Evolutionary conservation across 306 rosid species (phyloP), one percentile per base, ranked within the genome.

Genomic region (Pyrus bretschneideri): DNA sequence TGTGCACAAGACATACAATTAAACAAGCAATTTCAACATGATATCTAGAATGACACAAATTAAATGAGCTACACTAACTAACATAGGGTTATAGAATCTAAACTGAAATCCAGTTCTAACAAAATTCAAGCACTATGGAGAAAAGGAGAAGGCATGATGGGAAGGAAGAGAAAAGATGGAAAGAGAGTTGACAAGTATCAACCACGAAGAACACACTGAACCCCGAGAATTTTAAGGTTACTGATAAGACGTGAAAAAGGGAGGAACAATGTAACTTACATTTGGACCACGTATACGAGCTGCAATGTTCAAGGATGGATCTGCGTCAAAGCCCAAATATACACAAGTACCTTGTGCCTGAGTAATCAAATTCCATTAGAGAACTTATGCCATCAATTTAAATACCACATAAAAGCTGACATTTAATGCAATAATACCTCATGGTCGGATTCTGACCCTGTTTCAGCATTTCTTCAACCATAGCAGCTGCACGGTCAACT

Each of bases 241-340:
- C 29, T 54, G 54, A 23, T 60, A 64, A 45, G 46, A 71, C 23
- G 52, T 46, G 67, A 76, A 55, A 68, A 19, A 18, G 46, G 44
- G 17, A 71, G 57, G 70, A 71, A 33, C 54, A 59, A 45, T 44
- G 58, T 44, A 81, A 70, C 99, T 88, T 79, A 95, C 99, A 81
- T 85, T 95, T 87, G 97, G 99, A 74, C 99, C 99, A n/a, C 89
- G 90, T 76, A 95, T 89, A 71, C 92, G 91, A 70, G 96, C 87
- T 78, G 89, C 89, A 83, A 95, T 90, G 75, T 88, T 89, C 81
- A 87, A 74, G 49, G 96, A 95, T 44, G 89, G 96, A 76, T 90
- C 96, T 73, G 90, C 87, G 52, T 90, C 96, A 86, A 95, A 92
- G 63, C 99, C 97, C 92, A 95, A 74, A 82, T 88, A 90, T 29